Conservation (phyloP, 768 basidiomycete species). For the Lentinula guzmanii region DNA sequence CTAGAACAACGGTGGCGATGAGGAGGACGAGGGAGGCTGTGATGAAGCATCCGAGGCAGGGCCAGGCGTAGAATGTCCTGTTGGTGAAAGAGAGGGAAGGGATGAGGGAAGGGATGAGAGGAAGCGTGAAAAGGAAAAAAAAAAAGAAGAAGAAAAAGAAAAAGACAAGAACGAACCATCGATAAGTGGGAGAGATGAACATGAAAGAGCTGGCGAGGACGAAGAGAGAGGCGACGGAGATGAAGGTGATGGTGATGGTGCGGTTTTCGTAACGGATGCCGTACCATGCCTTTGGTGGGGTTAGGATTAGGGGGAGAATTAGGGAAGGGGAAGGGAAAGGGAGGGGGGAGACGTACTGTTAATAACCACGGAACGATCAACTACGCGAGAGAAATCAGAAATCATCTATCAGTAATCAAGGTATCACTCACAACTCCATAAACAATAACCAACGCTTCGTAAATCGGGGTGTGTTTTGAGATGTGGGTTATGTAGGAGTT, state of each 20-base stretch:
- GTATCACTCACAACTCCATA: slow-evolving; percentile 34
- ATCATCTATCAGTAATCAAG: neutral
- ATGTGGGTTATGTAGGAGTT: slow-evolving; percentile 38
- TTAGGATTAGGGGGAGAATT: too few species aligned
- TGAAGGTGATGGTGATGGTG: slow-evolving; percentile 34
- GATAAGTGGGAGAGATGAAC: slow-evolving; percentile 20
- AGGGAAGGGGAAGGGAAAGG: too few species aligned
- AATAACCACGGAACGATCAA: slow-evolving; percentile 47
- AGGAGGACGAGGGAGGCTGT: slow-evolving; percentile 15
- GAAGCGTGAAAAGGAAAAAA: too few species aligned
- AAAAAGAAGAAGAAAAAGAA: too few species aligned
- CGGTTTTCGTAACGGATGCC: slow-evolving; percentile 42
- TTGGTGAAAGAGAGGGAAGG: too few species aligned
- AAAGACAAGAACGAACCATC: too few species aligned
- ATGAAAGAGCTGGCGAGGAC: slow-evolving; percentile 32
- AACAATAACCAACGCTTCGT: slow-evolving; percentile 37
- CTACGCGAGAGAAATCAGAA: slow-evolving; percentile 17
- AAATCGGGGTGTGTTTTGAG: slow-evolving; percentile 32
- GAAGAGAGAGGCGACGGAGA: slow-evolving; percentile 32
- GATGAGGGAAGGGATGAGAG: too few species aligned
- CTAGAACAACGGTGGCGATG: slow-evolving; percentile 34
- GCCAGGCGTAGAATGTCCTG: slow-evolving; percentile 17
- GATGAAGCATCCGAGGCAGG: slow-evolving; percentile 24
- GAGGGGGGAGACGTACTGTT: slow-evolving; percentile 25
- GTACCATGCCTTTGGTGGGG: slow-evolving; percentile 40